These are phyloP conservation scores for Dictyostelium discoideum DNA, from an alignment of 78 protist genomes.

Conservation along the genomic window DNA sequence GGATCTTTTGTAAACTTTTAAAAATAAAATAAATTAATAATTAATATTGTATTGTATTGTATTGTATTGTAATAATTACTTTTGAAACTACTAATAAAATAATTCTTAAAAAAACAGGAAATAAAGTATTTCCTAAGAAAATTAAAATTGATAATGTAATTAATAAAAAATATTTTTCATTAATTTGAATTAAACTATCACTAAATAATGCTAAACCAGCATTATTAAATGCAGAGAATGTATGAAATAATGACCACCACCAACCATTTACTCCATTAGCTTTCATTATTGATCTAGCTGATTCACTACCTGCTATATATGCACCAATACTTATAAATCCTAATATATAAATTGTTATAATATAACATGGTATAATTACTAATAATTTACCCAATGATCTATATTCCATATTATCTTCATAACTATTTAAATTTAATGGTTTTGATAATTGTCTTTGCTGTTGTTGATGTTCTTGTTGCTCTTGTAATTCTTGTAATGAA, in stretches of 20 bases:
- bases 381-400: conserved; percentile 73
- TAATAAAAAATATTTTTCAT: neutral
- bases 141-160: conserved; percentile 20
- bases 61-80: neutral
- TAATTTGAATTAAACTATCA: conserved; percentile 57
- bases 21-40: neutral
- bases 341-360: neutral
- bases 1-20: conserved; percentile 51
- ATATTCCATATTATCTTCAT: conserved; percentile 48
- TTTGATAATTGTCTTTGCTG: neutral
- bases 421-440: neutral
- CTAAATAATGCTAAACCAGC: conserved; percentile 38
- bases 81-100: neutral
- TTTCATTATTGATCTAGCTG: neutral
- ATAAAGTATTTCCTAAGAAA: conserved; percentile 57
- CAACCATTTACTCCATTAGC: neutral
- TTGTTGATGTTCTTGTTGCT: conserved; percentile 2
- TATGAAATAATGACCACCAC: conserved; percentile 64
- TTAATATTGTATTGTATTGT: too few relatives aligned
- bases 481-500: neutral
- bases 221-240: conserved; percentile 76
- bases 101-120: conserved; percentile 47
- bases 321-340: conserved; percentile 33
- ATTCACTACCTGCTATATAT: neutral
- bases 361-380: conserved; percentile 37